Evolutionary conservation across 108 stramenopile species (phyloP), one percentile per base, ranked within the genome.

Genomic region (Stephanodiscus triporus): DNA sequence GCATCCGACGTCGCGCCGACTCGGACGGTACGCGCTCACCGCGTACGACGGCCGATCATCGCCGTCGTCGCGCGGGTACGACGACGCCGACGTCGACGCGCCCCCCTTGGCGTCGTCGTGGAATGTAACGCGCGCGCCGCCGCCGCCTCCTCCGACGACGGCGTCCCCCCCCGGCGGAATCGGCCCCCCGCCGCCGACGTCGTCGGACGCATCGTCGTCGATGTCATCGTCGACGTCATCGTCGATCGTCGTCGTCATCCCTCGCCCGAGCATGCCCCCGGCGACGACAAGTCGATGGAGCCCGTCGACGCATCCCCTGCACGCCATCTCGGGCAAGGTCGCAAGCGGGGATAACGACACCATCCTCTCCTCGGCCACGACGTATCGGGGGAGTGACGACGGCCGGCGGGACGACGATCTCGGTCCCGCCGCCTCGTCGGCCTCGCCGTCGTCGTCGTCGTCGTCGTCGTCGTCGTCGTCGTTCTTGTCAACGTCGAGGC

Each of bases 41-140:
- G 55, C 40, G n/a, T 73, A 69, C 47, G 34, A 4, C 13, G 22
- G 34, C 51, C 22, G 26, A 8, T 34, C 19, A 16, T 9, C 11
- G 5, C 2, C 16, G 37, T 22, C 9, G 29, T 20, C 13, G 40
- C 36, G 4, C 0, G 6, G 1, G 22, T 29, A 42, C 14, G 16
- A 29, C 42, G 1, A 49, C 43, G 24, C 13, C 58, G 48, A 58
- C 55, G 34, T 23, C 34, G 30, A 19, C 19, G 20, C 16, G 14
- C 68, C 80, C 17, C 49, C 73, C 42, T 80, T 70, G 53, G 72
- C 70, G 58, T 64, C 80, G 34, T 73, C 34, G 29, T 57, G 68
- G 65, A 80, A 80, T 37, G 61, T 48, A 80, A 73, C 9, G 22
- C 69, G 54, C 26, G 13, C 53, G 10, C 20, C 32, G 40, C 14